phyloP scores from a whole-genome alignment of 139 green algal species.

The Astrephomene gubernaculifera region DNA sequence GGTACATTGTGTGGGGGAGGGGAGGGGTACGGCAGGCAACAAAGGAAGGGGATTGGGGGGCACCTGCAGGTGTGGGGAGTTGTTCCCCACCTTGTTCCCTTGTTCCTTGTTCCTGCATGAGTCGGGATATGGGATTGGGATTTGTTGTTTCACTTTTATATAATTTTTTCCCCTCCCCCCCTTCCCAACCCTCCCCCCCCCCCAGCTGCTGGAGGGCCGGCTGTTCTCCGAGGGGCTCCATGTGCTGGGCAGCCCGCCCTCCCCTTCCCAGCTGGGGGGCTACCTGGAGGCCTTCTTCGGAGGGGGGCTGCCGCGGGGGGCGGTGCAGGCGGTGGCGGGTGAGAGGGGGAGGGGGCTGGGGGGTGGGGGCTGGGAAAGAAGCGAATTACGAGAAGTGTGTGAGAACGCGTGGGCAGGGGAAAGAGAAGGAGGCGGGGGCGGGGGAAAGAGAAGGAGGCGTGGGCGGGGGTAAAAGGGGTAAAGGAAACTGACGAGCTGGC shows the following conservation, averaged over 20 bases:
- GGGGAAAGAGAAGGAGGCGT: too few relatives aligned
- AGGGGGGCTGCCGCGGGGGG: constrained; percentile 68
- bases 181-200: neutral
- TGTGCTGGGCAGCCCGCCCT: constrained; percentile 81
- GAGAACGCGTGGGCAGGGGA: too few relatives aligned
- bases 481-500: too few relatives aligned
- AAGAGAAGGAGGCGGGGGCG: too few relatives aligned
- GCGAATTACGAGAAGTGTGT: too few relatives aligned
- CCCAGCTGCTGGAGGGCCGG: constrained; percentile 88
- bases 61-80: neutral
- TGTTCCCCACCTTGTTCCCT: neutral
- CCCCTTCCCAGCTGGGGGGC: constrained; percentile 38
- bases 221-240: constrained; percentile 98
- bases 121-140: too few relatives aligned
- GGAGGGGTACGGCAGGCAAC: neutral
- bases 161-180: too few relatives aligned
- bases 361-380: neutral
- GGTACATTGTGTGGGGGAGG: neutral
- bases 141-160: neutral
- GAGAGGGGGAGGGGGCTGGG: neutral
- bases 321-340: constrained; percentile 72
- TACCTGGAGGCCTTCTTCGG: constrained; percentile 88
- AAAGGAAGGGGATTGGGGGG: neutral
- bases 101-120: neutral
- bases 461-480: too few relatives aligned